These are phyloP conservation scores for Nicotiana paniculata DNA, from an alignment of 257 asterid genomes.

Conservation along the genomic window DNA sequence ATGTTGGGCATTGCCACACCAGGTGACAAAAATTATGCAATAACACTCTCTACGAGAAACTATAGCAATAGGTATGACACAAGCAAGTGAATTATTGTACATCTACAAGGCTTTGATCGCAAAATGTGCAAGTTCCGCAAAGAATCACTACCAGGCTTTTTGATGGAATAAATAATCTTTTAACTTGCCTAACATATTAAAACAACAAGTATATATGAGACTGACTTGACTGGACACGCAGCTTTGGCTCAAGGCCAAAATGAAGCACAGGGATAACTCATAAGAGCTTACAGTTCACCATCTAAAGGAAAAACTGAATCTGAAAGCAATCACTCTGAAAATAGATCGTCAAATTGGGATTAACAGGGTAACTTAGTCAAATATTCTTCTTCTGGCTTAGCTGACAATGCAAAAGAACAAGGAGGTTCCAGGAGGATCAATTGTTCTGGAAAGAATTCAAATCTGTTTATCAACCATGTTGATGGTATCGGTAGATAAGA, in stretches of 20 bases:
- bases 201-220: not conserved
- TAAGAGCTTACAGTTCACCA: not conserved
- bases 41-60: not conserved
- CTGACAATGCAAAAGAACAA: not conserved
- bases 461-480: not conserved
- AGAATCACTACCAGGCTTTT: not conserved
- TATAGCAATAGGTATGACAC: not conserved
- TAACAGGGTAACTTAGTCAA: not conserved
- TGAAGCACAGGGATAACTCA: not conserved
- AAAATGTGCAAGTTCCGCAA: not conserved
- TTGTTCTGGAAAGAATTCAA: not conserved
- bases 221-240: not conserved
- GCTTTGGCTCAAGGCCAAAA: not conserved
- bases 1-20: not conserved
- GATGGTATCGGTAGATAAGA: not conserved
- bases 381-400: not conserved
- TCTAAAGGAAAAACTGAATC: not conserved
- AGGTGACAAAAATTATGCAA: not conserved
- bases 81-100: not conserved
- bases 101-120: constrained; percentile 1
- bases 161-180: not conserved
- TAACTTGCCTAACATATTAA: not conserved
- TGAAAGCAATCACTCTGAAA: not conserved
- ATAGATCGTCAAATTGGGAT: not conserved
- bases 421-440: constrained; percentile 8